These are phyloP conservation scores for Alternaria solani DNA, from an alignment of 2,329 filamentous ascomycete species.

Conservation along the genomic window DNA sequence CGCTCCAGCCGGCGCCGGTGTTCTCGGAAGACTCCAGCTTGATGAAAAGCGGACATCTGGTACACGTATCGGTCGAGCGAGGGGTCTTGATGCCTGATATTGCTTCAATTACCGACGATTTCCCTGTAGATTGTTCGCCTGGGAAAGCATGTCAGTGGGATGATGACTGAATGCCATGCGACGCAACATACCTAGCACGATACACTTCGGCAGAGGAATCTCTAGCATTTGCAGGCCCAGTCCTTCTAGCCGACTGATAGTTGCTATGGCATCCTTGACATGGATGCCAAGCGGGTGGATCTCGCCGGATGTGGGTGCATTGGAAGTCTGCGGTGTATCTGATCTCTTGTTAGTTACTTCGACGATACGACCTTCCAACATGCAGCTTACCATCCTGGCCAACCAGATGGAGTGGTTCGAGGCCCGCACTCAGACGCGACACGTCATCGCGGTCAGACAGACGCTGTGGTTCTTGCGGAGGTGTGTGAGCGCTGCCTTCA, in stretches of 20 bases:
- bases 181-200: slow-evolving; percentile 69
- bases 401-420: slow-evolving; percentile 11
- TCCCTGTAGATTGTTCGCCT: slow-evolving; percentile 80
- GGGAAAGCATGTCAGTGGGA: not conserved
- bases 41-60: slow-evolving; percentile 82
- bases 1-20: slow-evolving; percentile 64
- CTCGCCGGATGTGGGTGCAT: slow-evolving; percentile 7
- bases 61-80: slow-evolving; percentile 75
- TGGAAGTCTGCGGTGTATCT: not conserved
- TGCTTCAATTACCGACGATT: slow-evolving; percentile 67
- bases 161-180: not conserved
- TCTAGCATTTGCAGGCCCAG: slow-evolving; percentile 74
- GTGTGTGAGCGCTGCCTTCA: not conserved
- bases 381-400: slow-evolving; percentile 14
- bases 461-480: not conserved
- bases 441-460: slow-evolving; percentile 9
- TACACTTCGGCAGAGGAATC: slow-evolving; percentile 77
- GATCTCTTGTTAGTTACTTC: not conserved
- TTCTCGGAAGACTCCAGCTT: slow-evolving; percentile 67
- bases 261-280: slow-evolving; percentile 70
- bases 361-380: not conserved
- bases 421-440: slow-evolving; percentile 15
- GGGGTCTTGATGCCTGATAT: slow-evolving; percentile 73
- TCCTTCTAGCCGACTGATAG: slow-evolving; percentile 69
- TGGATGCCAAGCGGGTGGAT: slow-evolving; percentile 63